phyloP scores from a whole-genome alignment of 2,329 filamentous ascomycete genomes.

The Venturia asperata region DNA sequence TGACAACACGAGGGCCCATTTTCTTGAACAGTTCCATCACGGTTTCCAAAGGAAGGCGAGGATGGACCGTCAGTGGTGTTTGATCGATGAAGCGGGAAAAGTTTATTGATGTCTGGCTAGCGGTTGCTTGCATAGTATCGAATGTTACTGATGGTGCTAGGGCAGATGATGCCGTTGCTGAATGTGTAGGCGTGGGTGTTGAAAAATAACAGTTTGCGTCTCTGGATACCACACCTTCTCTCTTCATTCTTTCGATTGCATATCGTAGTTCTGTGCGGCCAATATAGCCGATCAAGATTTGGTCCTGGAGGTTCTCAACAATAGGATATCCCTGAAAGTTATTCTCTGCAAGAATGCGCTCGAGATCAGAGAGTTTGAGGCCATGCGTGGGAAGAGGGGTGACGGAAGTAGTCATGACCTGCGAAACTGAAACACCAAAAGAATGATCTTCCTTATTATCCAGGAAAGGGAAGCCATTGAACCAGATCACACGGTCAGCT shows the following conservation, averaged over 20 bases:
- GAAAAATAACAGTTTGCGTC: slow-evolving; percentile 69
- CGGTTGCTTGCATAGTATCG: slow-evolving; percentile 51
- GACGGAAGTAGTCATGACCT: slow-evolving; percentile 75
- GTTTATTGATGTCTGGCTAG: slow-evolving; percentile 57
- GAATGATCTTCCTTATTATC: slow-evolving; percentile 97
- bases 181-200: slow-evolving; percentile 28
- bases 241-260: slow-evolving; percentile 72
- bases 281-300: slow-evolving; percentile 80
- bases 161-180: slow-evolving; percentile 22
- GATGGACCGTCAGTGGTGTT: slow-evolving; percentile 85
- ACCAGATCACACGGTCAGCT: slow-evolving; percentile 97
- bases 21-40: slow-evolving; percentile 99
- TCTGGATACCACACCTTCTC: slow-evolving; percentile 57
- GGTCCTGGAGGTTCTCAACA: slow-evolving; percentile 64
- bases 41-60: slow-evolving; percentile 83
- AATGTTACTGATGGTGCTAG: slow-evolving; percentile 42
- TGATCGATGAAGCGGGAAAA: slow-evolving; percentile 83
- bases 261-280: slow-evolving; percentile 87
- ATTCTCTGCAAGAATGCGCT: slow-evolving; percentile 67
- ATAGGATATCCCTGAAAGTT: slow-evolving; percentile 91
- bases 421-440: slow-evolving; percentile 87
- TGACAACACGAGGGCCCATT: slow-evolving; percentile 86
- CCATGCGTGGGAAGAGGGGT: slow-evolving; percentile 68
- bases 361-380: slow-evolving; percentile 67
- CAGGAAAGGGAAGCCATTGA: slow-evolving; percentile 92